These are phyloP conservation scores for Zasmidium citrigriseum DNA, from an alignment of 2,329 filamentous ascomycete species.

Conservation along the genomic window DNA sequence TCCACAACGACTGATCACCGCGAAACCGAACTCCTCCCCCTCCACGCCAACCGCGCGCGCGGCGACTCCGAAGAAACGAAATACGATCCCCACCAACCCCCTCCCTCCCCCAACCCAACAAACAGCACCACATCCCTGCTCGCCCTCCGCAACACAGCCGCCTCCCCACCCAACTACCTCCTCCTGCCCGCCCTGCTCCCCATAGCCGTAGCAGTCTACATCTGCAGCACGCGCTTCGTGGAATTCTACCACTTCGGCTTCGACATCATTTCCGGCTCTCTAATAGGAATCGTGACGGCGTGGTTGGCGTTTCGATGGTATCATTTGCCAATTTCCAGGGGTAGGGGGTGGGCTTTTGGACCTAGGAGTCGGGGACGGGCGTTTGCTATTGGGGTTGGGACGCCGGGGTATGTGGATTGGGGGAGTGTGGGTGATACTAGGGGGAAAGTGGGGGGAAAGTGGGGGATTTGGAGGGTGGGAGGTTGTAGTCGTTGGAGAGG, in stretches of 20 bases:
- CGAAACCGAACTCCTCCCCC: slow-evolving; percentile 29
- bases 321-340: slow-evolving; percentile 75
- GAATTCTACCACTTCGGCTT: slow-evolving; percentile 92
- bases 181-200: slow-evolving; percentile 22
- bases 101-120: background rate
- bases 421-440: background rate
- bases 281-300: slow-evolving; percentile 71
- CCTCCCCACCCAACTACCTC: slow-evolving; percentile 80
- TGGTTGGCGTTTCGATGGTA: slow-evolving; percentile 82
- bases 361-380: slow-evolving; percentile 65
- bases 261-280: slow-evolving; percentile 82
- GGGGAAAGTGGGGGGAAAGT: background rate
- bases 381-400: slow-evolving; percentile 73
- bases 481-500: too few relatives aligned
- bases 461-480: slow-evolving; percentile 3
- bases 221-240: slow-evolving; percentile 76
- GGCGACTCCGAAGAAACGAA: slow-evolving; percentile 16
- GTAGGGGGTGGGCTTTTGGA: slow-evolving; percentile 88
- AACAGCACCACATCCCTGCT: slow-evolving; percentile 39
- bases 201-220: slow-evolving; percentile 22
- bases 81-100: slow-evolving; percentile 18
- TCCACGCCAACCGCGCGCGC: slow-evolving; percentile 25
- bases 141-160: slow-evolving; percentile 63
- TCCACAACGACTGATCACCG: background rate
- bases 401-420: slow-evolving; percentile 51